A percentile compares a stretch with the other conserved stretches of the same genome.
Conservation (phyloP, 768 basidiomycete genomes). For the Sarcomyxa edulis region DNA sequence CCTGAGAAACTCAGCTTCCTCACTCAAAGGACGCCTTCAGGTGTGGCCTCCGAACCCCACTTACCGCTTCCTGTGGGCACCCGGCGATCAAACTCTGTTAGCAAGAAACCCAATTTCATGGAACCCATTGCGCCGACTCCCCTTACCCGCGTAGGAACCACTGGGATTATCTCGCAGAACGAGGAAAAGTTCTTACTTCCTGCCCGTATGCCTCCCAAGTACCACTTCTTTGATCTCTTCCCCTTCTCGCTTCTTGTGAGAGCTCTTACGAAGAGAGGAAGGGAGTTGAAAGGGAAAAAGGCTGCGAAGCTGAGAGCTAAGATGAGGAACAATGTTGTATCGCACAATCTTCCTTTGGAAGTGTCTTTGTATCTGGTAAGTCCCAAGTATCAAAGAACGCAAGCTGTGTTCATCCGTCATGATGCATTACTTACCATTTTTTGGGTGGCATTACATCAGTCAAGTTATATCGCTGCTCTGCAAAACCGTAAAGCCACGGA, state of each 20-base stretch:
- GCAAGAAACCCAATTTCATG: too few species aligned
- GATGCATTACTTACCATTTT: background rate
- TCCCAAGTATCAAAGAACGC: conserved; percentile 5
- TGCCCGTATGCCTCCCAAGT: conserved; percentile 52
- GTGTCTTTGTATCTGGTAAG: conserved; percentile 62
- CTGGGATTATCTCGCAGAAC: too few species aligned
- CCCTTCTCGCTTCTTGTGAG: conserved; percentile 58
- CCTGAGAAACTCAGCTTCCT: background rate
- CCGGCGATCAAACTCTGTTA: too few species aligned
- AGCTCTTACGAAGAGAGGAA: conserved; percentile 40
- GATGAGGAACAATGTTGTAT: conserved; percentile 35
- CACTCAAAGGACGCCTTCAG: background rate
- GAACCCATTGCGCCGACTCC: too few species aligned
- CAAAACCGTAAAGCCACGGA: conserved; percentile 53
- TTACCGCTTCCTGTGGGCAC: background rate
- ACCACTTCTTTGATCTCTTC: conserved; percentile 58
- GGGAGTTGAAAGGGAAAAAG: conserved; percentile 55
- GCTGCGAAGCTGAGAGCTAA: conserved; percentile 50
- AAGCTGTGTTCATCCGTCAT: too few species aligned
- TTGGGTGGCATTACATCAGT: too few species aligned
- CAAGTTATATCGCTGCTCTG: conserved; percentile 57
- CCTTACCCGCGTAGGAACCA: too few species aligned
- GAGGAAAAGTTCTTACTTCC: conserved; percentile 45
- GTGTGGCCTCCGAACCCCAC: background rate
- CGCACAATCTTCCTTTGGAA: conserved; percentile 65